Conservation (phyloP, 306 rosid genomes). For the Glycine latifolia region DNA sequence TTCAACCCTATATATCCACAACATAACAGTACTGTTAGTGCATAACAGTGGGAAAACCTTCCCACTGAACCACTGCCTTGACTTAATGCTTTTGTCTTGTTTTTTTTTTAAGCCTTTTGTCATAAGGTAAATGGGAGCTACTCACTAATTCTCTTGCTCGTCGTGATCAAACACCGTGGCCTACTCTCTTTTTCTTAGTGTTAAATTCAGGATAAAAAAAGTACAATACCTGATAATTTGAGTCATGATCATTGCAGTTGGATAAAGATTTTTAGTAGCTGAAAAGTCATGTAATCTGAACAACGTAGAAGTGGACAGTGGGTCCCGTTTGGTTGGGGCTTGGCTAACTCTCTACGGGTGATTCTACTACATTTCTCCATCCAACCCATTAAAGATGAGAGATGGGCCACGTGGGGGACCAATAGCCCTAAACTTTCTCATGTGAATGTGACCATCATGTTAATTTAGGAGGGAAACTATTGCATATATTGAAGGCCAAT, state of each 20-base stretch:
- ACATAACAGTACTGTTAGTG: background rate
- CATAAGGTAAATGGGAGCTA: constrained; percentile 10
- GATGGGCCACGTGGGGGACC: constrained; percentile 26
- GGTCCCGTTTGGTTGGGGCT: constrained; percentile 64
- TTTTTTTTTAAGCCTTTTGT: background rate
- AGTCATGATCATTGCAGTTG: constrained; percentile 49
- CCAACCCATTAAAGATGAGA: constrained; percentile 46
- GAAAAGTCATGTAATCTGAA: constrained; percentile 51
- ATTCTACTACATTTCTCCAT: constrained; percentile 51
- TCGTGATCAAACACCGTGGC: background rate
- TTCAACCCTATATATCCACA: background rate
- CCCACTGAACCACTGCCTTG: background rate
- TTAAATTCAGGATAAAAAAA: constrained; percentile 29
- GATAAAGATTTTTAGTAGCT: constrained; percentile 52
- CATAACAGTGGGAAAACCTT: background rate
- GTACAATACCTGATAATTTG: constrained; percentile 29
- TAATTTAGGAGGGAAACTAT: background rate
- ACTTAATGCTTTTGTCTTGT: constrained; percentile 9
- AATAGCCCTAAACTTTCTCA: constrained; percentile 7
- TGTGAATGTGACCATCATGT: constrained; percentile 4
- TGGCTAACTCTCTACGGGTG: constrained; percentile 44
- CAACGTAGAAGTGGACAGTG: constrained; percentile 30
- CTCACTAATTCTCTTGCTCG: background rate
- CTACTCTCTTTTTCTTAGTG: constrained; percentile 33
- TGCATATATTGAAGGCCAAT: background rate